These are phyloP conservation scores for Lipomyces yamanashiensis DNA, from an alignment of 805 yeast species.

Conservation along the genomic window DNA sequence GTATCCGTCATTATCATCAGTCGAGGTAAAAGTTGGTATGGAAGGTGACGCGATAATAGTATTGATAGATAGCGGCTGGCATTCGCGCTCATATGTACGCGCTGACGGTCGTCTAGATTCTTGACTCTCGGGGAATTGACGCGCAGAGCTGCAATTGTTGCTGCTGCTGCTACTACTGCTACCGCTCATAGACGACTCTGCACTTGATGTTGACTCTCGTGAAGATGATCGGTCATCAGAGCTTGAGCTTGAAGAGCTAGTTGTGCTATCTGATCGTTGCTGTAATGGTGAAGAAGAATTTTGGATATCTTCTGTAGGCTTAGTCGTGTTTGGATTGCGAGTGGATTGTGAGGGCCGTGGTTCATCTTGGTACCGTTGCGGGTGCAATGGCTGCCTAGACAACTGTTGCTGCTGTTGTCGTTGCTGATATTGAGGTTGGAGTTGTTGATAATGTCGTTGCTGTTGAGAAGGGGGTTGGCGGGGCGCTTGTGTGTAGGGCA, in stretches of 20 bases:
- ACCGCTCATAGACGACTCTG: background rate
- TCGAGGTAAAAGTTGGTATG: background rate
- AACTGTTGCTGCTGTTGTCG: background rate
- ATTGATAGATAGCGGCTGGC: background rate
- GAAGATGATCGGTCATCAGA: background rate
- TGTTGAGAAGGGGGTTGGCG: background rate
- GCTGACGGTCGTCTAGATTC: background rate
- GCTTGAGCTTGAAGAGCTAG: constrained; percentile 6
- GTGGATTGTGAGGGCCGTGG: too few species aligned
- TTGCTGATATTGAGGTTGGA: background rate
- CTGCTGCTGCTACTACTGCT: background rate
- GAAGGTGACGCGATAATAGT: background rate
- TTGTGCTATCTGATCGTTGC: background rate
- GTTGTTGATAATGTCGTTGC: too few species aligned
- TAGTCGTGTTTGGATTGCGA: too few species aligned
- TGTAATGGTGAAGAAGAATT: background rate
- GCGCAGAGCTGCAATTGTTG: too few species aligned
- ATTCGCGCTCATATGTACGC: background rate
- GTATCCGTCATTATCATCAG: background rate
- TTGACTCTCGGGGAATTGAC: background rate
- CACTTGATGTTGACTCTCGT: constrained; percentile 2
- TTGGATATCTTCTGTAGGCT: background rate
- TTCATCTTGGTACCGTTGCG: too few species aligned
- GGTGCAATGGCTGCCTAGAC: background rate
- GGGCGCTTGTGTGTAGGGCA: background rate